These are phyloP conservation scores for Medicago arabica DNA, from an alignment of 306 rosid genomes.

Conservation along the genomic window DNA sequence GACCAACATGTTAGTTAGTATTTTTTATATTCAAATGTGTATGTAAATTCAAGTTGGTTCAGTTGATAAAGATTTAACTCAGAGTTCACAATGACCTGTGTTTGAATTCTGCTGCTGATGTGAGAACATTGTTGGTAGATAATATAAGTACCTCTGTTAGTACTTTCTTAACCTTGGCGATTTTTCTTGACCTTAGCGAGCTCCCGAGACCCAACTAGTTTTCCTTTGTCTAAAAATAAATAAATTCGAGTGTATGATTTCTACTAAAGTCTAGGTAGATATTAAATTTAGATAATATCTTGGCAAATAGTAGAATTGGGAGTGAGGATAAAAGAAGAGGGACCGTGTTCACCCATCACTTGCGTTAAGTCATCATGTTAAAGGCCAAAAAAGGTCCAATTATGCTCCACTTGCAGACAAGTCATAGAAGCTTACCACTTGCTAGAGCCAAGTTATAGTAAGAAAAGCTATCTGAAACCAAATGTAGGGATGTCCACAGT, in stretches of 20 bases:
- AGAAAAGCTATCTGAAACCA: neutral
- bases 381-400: neutral
- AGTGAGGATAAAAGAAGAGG: too few relatives aligned
- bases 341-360: neutral
- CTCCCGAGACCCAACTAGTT: too few relatives aligned
- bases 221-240: too few relatives aligned
- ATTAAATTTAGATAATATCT: neutral
- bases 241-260: neutral
- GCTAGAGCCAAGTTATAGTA: neutral
- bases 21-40: neutral
- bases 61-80: too few relatives aligned
- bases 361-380: neutral
- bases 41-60: neutral
- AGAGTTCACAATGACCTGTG: neutral
- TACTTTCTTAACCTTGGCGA: too few relatives aligned
- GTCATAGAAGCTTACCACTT: slow-evolving; percentile 8
- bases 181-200: too few relatives aligned
- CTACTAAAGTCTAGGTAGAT: neutral
- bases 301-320: neutral
- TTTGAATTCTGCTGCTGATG: too few relatives aligned
- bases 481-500: neutral
- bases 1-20: neutral
- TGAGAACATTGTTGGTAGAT: too few relatives aligned
- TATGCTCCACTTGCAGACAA: neutral
- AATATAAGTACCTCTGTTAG: too few relatives aligned